Percentiles rank a stretch among this genome's conserved stretches.
phyloP scores from a whole-genome alignment of 1,284 basidiomycete species.

The Pseudozyma flocculosa region DNA sequence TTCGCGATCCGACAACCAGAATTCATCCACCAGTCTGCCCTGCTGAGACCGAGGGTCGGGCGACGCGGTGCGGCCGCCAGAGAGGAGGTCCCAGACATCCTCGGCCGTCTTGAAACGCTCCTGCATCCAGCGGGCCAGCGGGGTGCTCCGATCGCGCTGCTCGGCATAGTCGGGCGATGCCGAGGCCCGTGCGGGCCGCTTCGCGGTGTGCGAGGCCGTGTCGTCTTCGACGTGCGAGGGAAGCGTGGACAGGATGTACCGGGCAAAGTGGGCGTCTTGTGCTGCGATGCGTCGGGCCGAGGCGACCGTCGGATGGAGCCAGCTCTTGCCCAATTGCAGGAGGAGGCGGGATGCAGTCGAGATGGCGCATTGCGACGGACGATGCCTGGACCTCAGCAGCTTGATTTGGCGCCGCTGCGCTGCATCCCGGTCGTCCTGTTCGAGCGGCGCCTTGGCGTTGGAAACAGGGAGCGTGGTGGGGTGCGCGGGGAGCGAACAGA shows the following conservation, averaged over 20 bases:
- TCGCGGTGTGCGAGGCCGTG: too few species aligned
- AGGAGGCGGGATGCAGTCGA: not conserved
- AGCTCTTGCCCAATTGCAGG: not conserved
- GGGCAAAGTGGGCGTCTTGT: too few species aligned
- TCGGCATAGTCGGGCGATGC: too few species aligned
- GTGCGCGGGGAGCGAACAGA: constrained; percentile 19
- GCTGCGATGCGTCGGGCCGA: too few species aligned
- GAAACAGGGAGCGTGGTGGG: constrained; percentile 10
- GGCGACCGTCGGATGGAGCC: not conserved
- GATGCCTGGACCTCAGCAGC: not conserved
- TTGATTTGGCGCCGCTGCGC: not conserved
- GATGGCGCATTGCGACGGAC: not conserved
- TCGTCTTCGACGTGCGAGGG: too few species aligned
- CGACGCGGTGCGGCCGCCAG: constrained; percentile 1
- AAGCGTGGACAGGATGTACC: too few species aligned
- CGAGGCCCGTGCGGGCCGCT: too few species aligned
- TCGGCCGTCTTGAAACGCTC: constrained; percentile 9
- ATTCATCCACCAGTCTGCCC: constrained; percentile 9
- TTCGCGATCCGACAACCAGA: constrained; percentile 26
- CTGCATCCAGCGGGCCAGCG: constrained; percentile 14
- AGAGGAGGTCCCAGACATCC: constrained; percentile 31
- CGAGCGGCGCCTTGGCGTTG: constrained; percentile 22
- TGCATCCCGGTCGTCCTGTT: constrained; percentile 1
- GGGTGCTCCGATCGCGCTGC: too few species aligned
- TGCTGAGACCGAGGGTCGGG: not conserved